Evolutionary conservation across 176 grass and related monocot species (phyloP), one percentile per base, ranked within the genome.

Genomic region (Chloris gayana): DNA sequence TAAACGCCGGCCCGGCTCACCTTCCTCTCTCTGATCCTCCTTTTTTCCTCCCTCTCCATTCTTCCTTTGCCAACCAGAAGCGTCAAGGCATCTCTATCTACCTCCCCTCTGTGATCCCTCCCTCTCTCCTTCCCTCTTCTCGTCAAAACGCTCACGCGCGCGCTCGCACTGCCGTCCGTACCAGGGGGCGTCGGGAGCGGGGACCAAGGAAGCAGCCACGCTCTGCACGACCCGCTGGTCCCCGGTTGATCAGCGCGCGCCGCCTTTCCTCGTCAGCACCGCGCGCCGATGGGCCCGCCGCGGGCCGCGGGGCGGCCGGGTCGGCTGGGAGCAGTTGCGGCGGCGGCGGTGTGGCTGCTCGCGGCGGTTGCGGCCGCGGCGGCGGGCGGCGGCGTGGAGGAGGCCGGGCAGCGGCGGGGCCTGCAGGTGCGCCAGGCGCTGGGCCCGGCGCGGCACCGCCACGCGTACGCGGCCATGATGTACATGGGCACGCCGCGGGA

Each of bases 401-500:
- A 12, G 34, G 57, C 13, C 7, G 54, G 22, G 61, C 18, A 34
- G 69, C 67, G 31, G 64, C 25, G 18, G 37, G 85, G 72, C 57
- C 30, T 33, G 47, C 26, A 72, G 72, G 61, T 42, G 56, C 46
- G 76, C 68, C 41, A 38, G 69, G 27, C 15, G 70, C 82, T 17
- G 78, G 79, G 49, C 41, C 46, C 70, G 46, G 54, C 76, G 32
- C 45, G 88, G 41, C 85, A 88, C 61, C 78, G 81, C 33, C 83
- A 98, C 57, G 95, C 95, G 21, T 98, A 98, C 81, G 95, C 90
- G n/a, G 95, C 95, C 39, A 98, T 98, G 92, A 98, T 98, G 95
- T 98, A 98, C 90, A 95, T 98, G 95, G 95, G 95, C 37, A 98
- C 95, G 78, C 90, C 95, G 74, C 82, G 95, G 85, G 95, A 98